A percentile compares a stretch with the other conserved stretches of the same genome.
These are phyloP conservation scores for Xylaria sp. DNA, from an alignment of 2,329 filamentous ascomycete species.

Conservation along the genomic window DNA sequence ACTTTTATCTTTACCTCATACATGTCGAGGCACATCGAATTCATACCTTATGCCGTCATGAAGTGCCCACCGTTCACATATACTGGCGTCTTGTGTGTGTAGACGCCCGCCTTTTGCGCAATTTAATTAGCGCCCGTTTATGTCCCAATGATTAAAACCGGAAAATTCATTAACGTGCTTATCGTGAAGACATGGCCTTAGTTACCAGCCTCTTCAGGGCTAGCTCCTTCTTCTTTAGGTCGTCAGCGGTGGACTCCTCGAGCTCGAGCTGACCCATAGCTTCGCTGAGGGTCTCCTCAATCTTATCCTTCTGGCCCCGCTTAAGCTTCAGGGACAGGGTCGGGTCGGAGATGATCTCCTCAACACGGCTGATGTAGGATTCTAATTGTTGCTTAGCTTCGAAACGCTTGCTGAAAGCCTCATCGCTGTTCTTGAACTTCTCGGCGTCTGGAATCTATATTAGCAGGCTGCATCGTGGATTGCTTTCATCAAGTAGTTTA, in stretches of 20 bases:
- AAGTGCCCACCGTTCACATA: slow-evolving; percentile 46
- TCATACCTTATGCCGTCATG: slow-evolving; percentile 40
- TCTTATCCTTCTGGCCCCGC: slow-evolving; percentile 99
- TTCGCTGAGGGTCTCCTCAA: slow-evolving; percentile 94
- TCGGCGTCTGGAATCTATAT: slow-evolving; percentile 74
- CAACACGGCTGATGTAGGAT: slow-evolving; percentile 97
- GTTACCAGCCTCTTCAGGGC: slow-evolving; percentile 97
- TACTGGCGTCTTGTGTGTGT: slow-evolving; percentile 44
- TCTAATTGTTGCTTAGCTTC: slow-evolving; percentile 99
- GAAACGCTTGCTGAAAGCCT: slow-evolving; percentile 99
- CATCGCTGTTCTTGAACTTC: slow-evolving; percentile 98
- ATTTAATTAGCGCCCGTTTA: slow-evolving; percentile 46
- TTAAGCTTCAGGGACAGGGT: slow-evolving; percentile 97
- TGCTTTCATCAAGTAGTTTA: slow-evolving; percentile 53
- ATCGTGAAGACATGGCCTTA: slow-evolving; percentile 96
- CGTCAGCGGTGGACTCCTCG: slow-evolving; percentile 89
- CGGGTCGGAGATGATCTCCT: slow-evolving; percentile 98
- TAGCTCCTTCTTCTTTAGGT: slow-evolving; percentile 99
- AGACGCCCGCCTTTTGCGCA: slow-evolving; percentile 42
- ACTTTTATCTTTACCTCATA: slow-evolving; percentile 47
- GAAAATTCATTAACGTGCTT: slow-evolving; percentile 56
- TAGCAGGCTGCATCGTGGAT: slow-evolving; percentile 26
- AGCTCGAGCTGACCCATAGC: slow-evolving; percentile 98
- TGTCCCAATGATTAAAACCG: slow-evolving; percentile 45
- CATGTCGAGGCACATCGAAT: slow-evolving; percentile 43